Percentiles rank a stretch among this genome's conserved stretches.
Evolutionary conservation across 768 basidiomycete genomes (phyloP).

Genomic region (Rubroboletus satanas): DNA sequence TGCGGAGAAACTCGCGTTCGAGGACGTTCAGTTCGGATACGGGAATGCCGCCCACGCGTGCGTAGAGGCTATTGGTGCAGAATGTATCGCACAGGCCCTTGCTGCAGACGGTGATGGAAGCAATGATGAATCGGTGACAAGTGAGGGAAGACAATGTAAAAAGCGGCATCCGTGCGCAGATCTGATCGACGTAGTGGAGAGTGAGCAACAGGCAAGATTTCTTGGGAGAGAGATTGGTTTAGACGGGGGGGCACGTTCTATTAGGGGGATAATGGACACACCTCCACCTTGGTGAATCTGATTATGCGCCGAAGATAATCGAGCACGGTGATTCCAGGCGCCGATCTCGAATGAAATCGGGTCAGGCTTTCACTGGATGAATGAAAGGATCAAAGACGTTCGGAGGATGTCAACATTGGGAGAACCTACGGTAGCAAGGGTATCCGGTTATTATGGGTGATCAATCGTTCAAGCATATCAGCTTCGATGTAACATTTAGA

Average conservation of each 20-base stretch:
- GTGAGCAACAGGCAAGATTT: slow-evolving; percentile 78
- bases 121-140: slow-evolving; percentile 95
- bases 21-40: slow-evolving; percentile 89
- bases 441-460: slow-evolving; percentile 94
- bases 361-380: slow-evolving; percentile 76
- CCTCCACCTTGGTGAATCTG: slow-evolving; percentile 94
- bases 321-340: slow-evolving; percentile 81
- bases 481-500: slow-evolving; percentile 45
- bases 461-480: slow-evolving; percentile 94
- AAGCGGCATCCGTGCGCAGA: slow-evolving; percentile 78
- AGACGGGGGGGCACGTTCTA: slow-evolving; percentile 2
- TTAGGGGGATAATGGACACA: slow-evolving; percentile 33
- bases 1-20: slow-evolving; percentile 88
- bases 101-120: slow-evolving; percentile 86
- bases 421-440: slow-evolving; percentile 74
- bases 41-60: slow-evolving; percentile 93
- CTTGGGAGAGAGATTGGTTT: slow-evolving; percentile 35
- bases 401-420: slow-evolving; percentile 8
- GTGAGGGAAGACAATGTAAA: slow-evolving; percentile 96
- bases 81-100: slow-evolving; percentile 96
- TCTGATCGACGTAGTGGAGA: slow-evolving; percentile 89
- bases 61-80: slow-evolving; percentile 92
- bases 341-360: slow-evolving; percentile 91
- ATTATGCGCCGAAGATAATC: slow-evolving; percentile 96
- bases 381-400: slow-evolving; percentile 21